These are phyloP conservation scores for Yamadazyma taylorii DNA, from an alignment of 1,139 yeast genomes.

Conservation along the genomic window DNA sequence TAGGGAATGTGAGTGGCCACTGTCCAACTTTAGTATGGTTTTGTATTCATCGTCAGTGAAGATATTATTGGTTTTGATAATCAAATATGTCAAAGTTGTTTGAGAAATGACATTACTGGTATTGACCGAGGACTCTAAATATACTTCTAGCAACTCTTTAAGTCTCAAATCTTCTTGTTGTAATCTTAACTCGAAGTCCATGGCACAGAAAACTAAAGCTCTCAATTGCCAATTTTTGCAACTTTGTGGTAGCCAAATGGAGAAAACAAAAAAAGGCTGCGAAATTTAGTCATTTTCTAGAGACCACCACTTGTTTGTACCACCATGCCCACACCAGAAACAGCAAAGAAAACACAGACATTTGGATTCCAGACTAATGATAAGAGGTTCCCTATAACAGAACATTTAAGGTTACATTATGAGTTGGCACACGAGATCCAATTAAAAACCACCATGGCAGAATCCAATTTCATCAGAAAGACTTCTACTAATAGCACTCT, in stretches of 20 bases:
- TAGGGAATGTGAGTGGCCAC: not conserved
- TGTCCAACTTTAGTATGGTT: slow-evolving; percentile 11
- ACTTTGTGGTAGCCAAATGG: too few species aligned
- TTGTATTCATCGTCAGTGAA: slow-evolving; percentile 14
- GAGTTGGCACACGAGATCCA: not conserved
- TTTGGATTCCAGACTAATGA: not conserved
- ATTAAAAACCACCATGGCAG: not conserved
- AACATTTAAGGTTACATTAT: not conserved
- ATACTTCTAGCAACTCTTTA: slow-evolving; percentile 9
- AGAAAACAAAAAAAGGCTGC: slow-evolving; percentile 3
- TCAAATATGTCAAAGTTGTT: slow-evolving; percentile 14
- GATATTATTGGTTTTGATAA: slow-evolving; percentile 7
- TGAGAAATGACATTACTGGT: slow-evolving; percentile 5
- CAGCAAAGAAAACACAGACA: too few species aligned
- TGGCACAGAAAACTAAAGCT: not conserved
- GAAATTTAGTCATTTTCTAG: too few species aligned
- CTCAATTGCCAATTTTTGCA: not conserved
- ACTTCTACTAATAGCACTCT: not conserved
- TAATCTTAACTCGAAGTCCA: slow-evolving; percentile 6
- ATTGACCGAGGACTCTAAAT: slow-evolving; percentile 6
- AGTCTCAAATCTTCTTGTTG: slow-evolving; percentile 6
- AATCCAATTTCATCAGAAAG: not conserved
- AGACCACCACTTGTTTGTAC: too few species aligned
- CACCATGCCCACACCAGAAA: not conserved
- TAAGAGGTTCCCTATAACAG: not conserved